Conservation (phyloP, 2,329 filamentous ascomycete genomes). For the Apiospora sp. region DNA sequence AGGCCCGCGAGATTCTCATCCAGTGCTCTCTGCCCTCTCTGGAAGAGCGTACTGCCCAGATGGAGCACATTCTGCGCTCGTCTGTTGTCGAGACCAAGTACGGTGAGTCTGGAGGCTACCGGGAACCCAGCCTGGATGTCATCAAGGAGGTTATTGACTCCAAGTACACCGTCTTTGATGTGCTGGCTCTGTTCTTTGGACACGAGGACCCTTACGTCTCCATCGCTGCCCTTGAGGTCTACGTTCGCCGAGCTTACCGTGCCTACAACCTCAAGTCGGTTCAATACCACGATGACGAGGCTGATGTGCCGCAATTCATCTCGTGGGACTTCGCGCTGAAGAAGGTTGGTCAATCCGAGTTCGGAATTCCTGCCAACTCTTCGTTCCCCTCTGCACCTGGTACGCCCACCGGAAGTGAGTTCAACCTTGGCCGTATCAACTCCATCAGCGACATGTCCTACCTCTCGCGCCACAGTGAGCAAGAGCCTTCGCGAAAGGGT, state of each 20-base stretch:
- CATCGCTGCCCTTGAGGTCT: constrained; percentile 92
- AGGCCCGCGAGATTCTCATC: constrained; percentile 96
- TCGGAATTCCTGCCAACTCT: constrained; percentile 81
- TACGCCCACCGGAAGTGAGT: constrained; percentile 68
- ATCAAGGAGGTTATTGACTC: constrained; percentile 99
- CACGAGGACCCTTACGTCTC: constrained; percentile 95
- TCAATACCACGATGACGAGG: constrained; percentile 84
- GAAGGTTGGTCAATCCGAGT: constrained; percentile 92
- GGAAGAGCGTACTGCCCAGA: constrained; percentile 92
- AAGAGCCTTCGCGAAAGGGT: constrained; percentile 87
- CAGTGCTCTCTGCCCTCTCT: constrained; percentile 96
- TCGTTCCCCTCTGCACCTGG: constrained; percentile 85
- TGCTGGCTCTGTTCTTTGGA: constrained; percentile 92
- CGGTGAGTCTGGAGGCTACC: constrained; percentile 95
- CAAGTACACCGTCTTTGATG: constrained; percentile 98
- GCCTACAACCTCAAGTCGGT: constrained; percentile 92
- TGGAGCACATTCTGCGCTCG: constrained; percentile 97
- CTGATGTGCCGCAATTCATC: constrained; percentile 72
- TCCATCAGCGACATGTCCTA: constrained; percentile 98
- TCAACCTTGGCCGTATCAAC: constrained; percentile 80
- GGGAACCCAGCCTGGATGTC: constrained; percentile 87
- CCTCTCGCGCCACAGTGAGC: constrained; percentile 73
- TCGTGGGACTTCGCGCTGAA: constrained; percentile 96
- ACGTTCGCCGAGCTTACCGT: constrained; percentile 94
- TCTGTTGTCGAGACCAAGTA: constrained; percentile 97